phyloP scores from a whole-genome alignment of 2,329 filamentous ascomycete genomes.

The Ploettnerulaceae sp. region DNA sequence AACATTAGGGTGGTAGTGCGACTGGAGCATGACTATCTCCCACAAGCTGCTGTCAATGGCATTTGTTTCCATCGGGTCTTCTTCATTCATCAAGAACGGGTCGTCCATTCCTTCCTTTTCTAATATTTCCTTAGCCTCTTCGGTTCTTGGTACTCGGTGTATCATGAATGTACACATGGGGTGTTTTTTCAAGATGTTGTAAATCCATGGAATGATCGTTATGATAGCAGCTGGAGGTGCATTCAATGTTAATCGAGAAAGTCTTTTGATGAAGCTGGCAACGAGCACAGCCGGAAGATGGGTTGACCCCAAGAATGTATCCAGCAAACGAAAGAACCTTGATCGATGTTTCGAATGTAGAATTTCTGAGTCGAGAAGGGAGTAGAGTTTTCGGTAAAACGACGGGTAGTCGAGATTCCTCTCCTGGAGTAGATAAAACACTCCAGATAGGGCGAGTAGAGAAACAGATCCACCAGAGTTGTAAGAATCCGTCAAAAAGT shows the following conservation, averaged over 20 bases:
- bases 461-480: conserved; percentile 81
- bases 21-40: conserved; percentile 88
- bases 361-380: conserved; percentile 76
- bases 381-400: conserved; percentile 93
- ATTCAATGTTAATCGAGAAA: conserved; percentile 77
- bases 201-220: conserved; percentile 84
- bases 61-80: conserved; percentile 76
- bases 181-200: conserved; percentile 88
- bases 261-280: conserved; percentile 93
- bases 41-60: conserved; percentile 92
- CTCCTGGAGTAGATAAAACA: conserved; percentile 91
- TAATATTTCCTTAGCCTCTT: conserved; percentile 52
- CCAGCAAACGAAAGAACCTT: conserved; percentile 85
- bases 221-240: conserved; percentile 89
- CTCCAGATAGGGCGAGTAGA: conserved; percentile 80
- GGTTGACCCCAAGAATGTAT: conserved; percentile 84
- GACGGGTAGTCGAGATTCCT: conserved; percentile 94
- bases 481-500: conserved; percentile 95
- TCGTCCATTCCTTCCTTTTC: conserved; percentile 61
- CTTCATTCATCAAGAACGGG: conserved; percentile 69
- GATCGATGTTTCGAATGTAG: conserved; percentile 93
- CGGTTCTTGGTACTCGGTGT: conserved; percentile 65
- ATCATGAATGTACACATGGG: conserved; percentile 95
- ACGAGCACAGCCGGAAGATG: conserved; percentile 89
- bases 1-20: conserved; percentile 95